Evolutionary conservation across 257 asterid genomes (phyloP).

Genomic region (Rehmannia glutinosa): DNA sequence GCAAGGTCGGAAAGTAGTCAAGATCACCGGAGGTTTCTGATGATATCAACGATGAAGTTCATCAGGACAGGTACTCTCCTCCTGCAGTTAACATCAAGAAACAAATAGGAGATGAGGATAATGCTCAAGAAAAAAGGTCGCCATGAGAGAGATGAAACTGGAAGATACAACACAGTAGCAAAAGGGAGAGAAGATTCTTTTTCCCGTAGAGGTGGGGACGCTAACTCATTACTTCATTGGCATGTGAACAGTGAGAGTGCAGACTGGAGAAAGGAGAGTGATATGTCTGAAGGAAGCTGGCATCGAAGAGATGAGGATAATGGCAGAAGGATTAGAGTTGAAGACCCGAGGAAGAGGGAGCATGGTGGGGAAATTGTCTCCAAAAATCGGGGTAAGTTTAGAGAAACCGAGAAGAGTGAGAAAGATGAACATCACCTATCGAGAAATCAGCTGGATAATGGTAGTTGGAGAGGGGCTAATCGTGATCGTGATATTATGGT

Average conservation of each 20-base stretch:
- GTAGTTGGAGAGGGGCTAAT: constrained; percentile 55
- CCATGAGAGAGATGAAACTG: constrained; percentile 61
- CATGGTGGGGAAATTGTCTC: constrained; percentile 54
- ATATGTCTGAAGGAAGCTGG: too few species aligned
- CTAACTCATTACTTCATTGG: constrained; percentile 38
- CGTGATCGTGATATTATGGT: constrained; percentile 50
- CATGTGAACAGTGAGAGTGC: constrained; percentile 43
- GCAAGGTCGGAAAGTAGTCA: constrained; percentile 76
- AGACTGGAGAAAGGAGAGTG: constrained; percentile 70
- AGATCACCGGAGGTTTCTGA: constrained; percentile 47
- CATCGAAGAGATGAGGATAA: too few species aligned
- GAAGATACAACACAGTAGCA: constrained; percentile 37
- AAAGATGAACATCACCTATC: constrained; percentile 55
- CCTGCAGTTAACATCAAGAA: too few species aligned
- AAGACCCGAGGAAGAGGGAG: constrained; percentile 66
- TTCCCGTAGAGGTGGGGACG: constrained; percentile 53
- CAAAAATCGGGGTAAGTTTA: constrained; percentile 45
- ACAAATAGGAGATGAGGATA: too few species aligned
- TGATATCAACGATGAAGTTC: constrained; percentile 57
- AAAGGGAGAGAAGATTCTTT: constrained; percentile 61
- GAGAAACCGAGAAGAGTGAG: constrained; percentile 65
- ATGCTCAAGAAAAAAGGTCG: constrained; percentile 45
- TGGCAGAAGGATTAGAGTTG: constrained; percentile 49
- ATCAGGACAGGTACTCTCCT: constrained; percentile 48
- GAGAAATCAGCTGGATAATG: constrained; percentile 56